Evolutionary conservation across 306 rosid genomes (phyloP).

Genomic region (Prunus mume): DNA sequence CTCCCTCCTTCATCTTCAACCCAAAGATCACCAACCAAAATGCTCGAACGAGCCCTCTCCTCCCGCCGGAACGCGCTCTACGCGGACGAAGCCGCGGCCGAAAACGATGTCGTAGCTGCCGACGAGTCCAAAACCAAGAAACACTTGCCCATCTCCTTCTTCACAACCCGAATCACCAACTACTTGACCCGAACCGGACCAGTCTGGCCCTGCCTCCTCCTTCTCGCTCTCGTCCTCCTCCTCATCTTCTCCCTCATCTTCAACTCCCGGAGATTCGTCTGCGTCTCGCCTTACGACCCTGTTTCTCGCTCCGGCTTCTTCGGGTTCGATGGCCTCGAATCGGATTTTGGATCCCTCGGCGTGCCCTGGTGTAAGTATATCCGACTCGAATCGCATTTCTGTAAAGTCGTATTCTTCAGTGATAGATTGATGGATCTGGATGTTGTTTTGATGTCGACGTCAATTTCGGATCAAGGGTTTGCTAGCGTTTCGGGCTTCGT

Average conservation of each 20-base stretch:
- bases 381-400: slow-evolving; percentile 22
- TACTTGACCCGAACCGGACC: slow-evolving; percentile 50
- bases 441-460: not conserved
- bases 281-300: slow-evolving; percentile 60
- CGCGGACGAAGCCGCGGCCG: slow-evolving; percentile 22
- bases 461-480: not conserved
- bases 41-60: slow-evolving; percentile 69
- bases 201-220: slow-evolving; percentile 38
- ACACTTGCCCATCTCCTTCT: slow-evolving; percentile 40
- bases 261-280: slow-evolving; percentile 69
- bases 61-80: slow-evolving; percentile 60
- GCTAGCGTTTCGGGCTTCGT: not conserved
- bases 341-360: slow-evolving; percentile 92
- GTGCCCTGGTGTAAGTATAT: slow-evolving; percentile 95
- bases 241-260: slow-evolving; percentile 40
- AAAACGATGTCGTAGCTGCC: slow-evolving; percentile 22
- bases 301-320: slow-evolving; percentile 62
- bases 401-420: not conserved
- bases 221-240: slow-evolving; percentile 34
- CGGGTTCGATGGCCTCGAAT: slow-evolving; percentile 72
- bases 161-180: slow-evolving; percentile 46
- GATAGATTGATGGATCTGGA: slow-evolving; percentile 18
- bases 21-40: slow-evolving; percentile 15
- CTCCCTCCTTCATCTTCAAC: not conserved
- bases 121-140: slow-evolving; percentile 71